A percentile compares a stretch with the other conserved stretches of the same genome.
phyloP scores from a whole-genome alignment of 164 flowering plant genomes.

The Tetracentron sinense region DNA sequence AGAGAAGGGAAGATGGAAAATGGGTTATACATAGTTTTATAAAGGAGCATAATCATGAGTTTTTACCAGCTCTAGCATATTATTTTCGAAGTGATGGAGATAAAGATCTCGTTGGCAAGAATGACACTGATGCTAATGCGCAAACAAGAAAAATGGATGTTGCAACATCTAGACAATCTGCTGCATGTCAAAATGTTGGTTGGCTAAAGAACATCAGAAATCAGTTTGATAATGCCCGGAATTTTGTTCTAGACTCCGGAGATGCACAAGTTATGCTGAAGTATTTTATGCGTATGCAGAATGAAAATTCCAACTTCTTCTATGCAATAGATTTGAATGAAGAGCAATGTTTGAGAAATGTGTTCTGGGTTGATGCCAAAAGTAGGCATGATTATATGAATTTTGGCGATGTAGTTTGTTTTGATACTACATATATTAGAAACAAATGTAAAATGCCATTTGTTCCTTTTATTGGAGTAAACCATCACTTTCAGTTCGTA shows the following conservation, averaged over 20 bases:
- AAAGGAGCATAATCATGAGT: constrained; percentile 61
- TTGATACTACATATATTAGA: constrained; percentile 44
- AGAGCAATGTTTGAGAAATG: constrained; percentile 43
- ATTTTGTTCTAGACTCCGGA: constrained; percentile 41
- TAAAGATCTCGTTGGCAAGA: constrained; percentile 44
- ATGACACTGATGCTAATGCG: constrained; percentile 47
- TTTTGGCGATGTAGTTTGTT: constrained; percentile 50
- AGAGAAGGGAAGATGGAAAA: constrained; percentile 47
- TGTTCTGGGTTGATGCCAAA: constrained; percentile 63
- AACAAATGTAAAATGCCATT: constrained; percentile 48
- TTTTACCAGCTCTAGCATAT: constrained; percentile 49
- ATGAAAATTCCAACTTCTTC: constrained; percentile 46
- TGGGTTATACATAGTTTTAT: constrained; percentile 53
- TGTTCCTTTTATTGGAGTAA: constrained; percentile 53
- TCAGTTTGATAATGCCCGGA: constrained; percentile 31
- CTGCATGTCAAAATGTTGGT: constrained; percentile 25
- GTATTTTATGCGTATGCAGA: constrained; percentile 44
- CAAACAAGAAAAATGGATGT: constrained; percentile 46
- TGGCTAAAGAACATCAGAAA: constrained; percentile 11
- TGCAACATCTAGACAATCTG: constrained; percentile 40
- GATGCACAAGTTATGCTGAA: constrained; percentile 48
- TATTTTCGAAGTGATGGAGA: constrained; percentile 47
- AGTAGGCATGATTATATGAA: constrained; percentile 41
- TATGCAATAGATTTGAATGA: constrained; percentile 56
- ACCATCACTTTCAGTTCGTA: constrained; percentile 47